A percentile compares a stretch with the other conserved stretches of the same genome.
These are phyloP conservation scores for Hypomontagnella submonticulosa DNA, from an alignment of 495 filamentous ascomycete species.

Conservation along the genomic window DNA sequence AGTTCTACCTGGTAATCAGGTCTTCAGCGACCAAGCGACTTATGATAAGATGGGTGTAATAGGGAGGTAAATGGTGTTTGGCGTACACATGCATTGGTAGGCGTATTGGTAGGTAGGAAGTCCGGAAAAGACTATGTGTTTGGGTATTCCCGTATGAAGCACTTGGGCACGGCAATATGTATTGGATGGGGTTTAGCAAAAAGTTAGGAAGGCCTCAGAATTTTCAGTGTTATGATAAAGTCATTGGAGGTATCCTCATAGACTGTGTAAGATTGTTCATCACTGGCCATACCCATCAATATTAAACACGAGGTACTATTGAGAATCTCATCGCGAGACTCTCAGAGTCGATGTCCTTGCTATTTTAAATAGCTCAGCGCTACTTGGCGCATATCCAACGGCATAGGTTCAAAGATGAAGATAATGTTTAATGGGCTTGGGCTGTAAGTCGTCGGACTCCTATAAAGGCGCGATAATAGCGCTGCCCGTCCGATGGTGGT, in stretches of 20 bases:
- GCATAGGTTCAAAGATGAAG: too few species aligned
- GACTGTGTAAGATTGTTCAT: conserved; percentile 48
- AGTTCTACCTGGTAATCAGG: not conserved
- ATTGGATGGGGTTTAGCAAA: conserved; percentile 12
- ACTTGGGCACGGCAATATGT: conserved; percentile 4
- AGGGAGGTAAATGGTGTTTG: conserved; percentile 18
- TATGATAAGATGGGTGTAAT: conserved; percentile 20
- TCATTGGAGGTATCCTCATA: conserved; percentile 49
- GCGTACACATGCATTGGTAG: not conserved
- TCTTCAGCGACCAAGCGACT: not conserved
- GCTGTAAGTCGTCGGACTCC: too few species aligned
- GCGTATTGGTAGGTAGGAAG: not conserved
- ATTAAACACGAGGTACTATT: too few species aligned
- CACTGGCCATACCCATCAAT: conserved; percentile 41
- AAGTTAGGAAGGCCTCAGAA: conserved; percentile 47
- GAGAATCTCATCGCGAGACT: too few species aligned
- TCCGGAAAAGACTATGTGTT: conserved; percentile 20
- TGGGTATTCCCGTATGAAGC: not conserved
- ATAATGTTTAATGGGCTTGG: too few species aligned
- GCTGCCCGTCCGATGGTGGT: too few species aligned
- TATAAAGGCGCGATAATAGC: too few species aligned
- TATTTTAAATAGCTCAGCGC: not conserved
- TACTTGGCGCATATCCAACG: conserved; percentile 4
- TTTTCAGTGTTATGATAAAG: conserved; percentile 50
- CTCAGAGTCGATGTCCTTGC: too few species aligned